A percentile compares a stretch with the other conserved stretches of the same genome.
These are phyloP conservation scores for Xerocomus cyaneibrunnescens DNA, from an alignment of 1,284 basidiomycete species.

Conservation along the genomic window DNA sequence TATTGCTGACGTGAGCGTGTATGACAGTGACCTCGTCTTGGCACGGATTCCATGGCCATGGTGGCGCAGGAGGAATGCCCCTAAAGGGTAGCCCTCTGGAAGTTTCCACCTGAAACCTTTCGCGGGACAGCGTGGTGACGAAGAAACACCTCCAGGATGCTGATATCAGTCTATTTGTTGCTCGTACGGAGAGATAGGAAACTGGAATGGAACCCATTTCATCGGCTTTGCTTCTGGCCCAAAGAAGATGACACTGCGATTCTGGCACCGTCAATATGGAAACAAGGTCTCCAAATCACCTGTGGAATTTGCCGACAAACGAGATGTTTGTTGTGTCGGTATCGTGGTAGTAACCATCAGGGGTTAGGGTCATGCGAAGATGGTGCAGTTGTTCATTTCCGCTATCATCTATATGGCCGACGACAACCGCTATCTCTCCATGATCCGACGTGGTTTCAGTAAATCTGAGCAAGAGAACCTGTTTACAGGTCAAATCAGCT, in stretches of 20 bases:
- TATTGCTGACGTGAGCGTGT: not conserved
- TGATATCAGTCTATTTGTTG: too few relatives aligned
- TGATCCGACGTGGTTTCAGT: not conserved
- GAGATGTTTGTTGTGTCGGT: too few relatives aligned
- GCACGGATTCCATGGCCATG: not conserved
- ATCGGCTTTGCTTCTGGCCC: too few relatives aligned
- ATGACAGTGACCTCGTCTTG: not conserved
- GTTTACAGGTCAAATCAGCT: not conserved
- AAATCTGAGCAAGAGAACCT: not conserved
- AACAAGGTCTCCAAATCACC: too few relatives aligned
- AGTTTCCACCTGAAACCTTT: slow-evolving; percentile 9
- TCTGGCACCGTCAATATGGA: not conserved
- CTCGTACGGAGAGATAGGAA: too few relatives aligned
- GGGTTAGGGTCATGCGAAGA: too few relatives aligned
- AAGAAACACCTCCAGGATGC: too few relatives aligned
- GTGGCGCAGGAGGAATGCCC: not conserved
- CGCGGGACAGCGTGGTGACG: not conserved
- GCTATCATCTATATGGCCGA: not conserved
- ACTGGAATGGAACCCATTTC: too few relatives aligned
- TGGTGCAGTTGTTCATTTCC: not conserved
- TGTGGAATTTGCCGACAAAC: too few relatives aligned
- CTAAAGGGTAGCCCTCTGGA: not conserved
- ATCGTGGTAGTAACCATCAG: not conserved
- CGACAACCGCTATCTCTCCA: not conserved
- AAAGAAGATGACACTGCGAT: too few relatives aligned